Conservation (phyloP, 108 stramenopile species). For the Chaetoceros muelleri region DNA sequence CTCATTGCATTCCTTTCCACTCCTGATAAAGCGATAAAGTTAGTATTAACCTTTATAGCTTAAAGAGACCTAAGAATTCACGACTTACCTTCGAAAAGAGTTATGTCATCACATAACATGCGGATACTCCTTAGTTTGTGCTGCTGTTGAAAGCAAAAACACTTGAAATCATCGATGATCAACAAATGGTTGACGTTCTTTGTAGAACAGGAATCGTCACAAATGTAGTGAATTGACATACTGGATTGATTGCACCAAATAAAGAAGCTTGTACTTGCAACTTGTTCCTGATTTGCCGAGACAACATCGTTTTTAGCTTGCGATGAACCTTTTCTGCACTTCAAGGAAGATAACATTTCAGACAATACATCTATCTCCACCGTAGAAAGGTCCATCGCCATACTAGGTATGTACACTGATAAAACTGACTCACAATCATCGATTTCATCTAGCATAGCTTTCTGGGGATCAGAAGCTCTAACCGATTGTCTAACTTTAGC, state of each 20-base stretch:
- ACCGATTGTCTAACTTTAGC: slow-evolving; percentile 9
- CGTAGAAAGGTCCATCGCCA: slow-evolving; percentile 42
- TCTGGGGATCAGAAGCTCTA: slow-evolving; percentile 47
- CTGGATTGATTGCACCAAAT: not conserved
- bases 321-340: slow-evolving; percentile 13
- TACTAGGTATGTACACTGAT: slow-evolving; percentile 32
- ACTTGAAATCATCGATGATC: slow-evolving; percentile 11
- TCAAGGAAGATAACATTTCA: too few species aligned
- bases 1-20: too few species aligned
- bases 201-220: slow-evolving; percentile 10
- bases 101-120: slow-evolving; percentile 16
- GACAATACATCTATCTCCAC: too few species aligned
- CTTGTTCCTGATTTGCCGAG: not conserved
- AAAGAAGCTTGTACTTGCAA: not conserved
- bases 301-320: slow-evolving; percentile 7
- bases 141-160: slow-evolving; percentile 4
- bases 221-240: not conserved
- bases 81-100: slow-evolving; percentile 32
- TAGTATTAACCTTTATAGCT: not conserved
- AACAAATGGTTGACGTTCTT: slow-evolving; percentile 9
- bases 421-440: slow-evolving; percentile 30
- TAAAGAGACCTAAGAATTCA: not conserved
- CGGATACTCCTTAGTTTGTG: slow-evolving; percentile 11
- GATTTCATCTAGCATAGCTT: slow-evolving; percentile 39
- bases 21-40: too few species aligned